Percentiles rank a stretch among this genome's conserved stretches.
phyloP scores from a whole-genome alignment of 106 monocot genomes.

The Vanilla planifolia region DNA sequence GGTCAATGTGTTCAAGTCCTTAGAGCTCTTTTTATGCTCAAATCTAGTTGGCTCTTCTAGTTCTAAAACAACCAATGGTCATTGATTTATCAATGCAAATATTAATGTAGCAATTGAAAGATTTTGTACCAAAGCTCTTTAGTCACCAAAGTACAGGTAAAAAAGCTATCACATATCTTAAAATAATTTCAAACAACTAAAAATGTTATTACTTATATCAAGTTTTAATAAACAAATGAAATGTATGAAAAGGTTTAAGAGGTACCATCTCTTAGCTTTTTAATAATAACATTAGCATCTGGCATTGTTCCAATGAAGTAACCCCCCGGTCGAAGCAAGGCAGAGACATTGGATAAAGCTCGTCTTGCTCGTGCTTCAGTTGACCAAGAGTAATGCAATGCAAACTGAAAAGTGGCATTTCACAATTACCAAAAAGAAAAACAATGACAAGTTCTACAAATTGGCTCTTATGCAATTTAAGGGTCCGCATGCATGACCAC shows the following conservation, averaged over 20 bases:
- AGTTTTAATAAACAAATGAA: not conserved
- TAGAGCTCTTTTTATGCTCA: too few species aligned
- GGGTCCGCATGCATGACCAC: not conserved
- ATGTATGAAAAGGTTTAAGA: not conserved
- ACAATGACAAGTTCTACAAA: not conserved
- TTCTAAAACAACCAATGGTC: too few species aligned
- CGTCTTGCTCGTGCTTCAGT: constrained; percentile 88
- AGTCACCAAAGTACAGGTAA: too few species aligned
- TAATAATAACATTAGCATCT: constrained; percentile 96
- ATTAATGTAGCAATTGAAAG: too few species aligned
- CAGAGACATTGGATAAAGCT: constrained; percentile 81
- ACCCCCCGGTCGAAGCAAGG: constrained; percentile 88
- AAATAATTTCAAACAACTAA: constrained; percentile 2
- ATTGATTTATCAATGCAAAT: too few species aligned
- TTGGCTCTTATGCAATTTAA: not conserved
- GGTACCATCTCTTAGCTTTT: constrained; percentile 84
- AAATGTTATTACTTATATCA: not conserved
- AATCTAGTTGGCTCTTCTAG: too few species aligned
- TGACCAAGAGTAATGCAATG: constrained; percentile 99
- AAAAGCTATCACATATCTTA: too few species aligned
- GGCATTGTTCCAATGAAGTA: constrained; percentile 98
- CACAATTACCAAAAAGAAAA: not conserved
- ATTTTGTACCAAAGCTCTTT: too few species aligned
- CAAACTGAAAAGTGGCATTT: constrained; percentile 54
- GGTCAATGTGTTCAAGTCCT: too few species aligned